A percentile compares a stretch with the other conserved stretches of the same genome.
Evolutionary conservation across 305 asterid species (phyloP).

Genomic region (Petunia hybrid): DNA sequence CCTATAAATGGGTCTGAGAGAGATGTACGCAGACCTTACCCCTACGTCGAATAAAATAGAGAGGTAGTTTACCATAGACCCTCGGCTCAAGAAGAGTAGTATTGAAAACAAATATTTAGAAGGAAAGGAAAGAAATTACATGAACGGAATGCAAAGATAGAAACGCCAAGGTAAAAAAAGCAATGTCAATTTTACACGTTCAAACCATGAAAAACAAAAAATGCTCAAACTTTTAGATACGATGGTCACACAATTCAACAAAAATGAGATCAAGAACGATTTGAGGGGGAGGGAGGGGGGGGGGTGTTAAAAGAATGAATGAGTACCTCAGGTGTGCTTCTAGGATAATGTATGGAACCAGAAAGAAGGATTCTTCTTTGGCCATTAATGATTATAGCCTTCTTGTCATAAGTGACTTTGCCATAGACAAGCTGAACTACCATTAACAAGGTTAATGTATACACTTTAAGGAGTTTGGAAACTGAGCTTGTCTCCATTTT

Average conservation of each 20-base stretch:
- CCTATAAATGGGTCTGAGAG: no score
- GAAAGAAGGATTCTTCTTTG: slow-evolving; percentile 68
- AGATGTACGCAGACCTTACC: no score
- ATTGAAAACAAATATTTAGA: no score
- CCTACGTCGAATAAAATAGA: no score
- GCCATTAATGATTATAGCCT: slow-evolving; percentile 60
- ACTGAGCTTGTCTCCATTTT: slow-evolving; percentile 58
- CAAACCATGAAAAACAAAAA: no score
- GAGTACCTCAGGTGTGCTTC: slow-evolving; percentile 75
- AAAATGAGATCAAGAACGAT: neutral
- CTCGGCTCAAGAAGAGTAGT: no score
- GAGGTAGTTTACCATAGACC: no score
- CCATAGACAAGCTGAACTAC: slow-evolving; percentile 45
- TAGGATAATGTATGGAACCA: slow-evolving; percentile 78
- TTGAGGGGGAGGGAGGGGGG: neutral
- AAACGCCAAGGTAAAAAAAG: no score
- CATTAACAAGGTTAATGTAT: slow-evolving; percentile 47
- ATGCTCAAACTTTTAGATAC: neutral
- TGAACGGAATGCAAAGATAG: no score
- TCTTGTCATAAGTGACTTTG: slow-evolving; percentile 62
- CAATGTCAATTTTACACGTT: no score
- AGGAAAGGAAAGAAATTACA: no score
- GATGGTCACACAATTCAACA: neutral
- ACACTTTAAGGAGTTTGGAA: slow-evolving; percentile 45
- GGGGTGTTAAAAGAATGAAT: neutral